Evolutionary conservation across 2,329 filamentous ascomycete genomes (phyloP), one percentile per base, ranked within the genome.

Genomic region (Aspergillus tanneri): DNA sequence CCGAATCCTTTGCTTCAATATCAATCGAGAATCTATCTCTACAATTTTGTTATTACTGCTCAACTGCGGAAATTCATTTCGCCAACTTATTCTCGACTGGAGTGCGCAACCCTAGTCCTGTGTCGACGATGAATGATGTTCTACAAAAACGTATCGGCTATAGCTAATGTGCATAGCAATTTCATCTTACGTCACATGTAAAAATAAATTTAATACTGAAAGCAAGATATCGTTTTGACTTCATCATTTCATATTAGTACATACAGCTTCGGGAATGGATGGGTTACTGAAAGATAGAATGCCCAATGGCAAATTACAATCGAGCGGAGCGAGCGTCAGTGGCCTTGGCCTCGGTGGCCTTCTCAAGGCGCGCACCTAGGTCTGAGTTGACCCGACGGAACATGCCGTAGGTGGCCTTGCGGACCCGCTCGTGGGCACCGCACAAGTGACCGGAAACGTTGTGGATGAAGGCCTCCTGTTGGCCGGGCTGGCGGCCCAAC

Each of bases 381-480:
- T 74, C 73, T 8, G 67, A 52, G 55, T 83, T 76, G n/a, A 85
- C 79, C 36, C 72, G 74, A 32, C 64, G 62, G 65, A 84, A 86
- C 80, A 84, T 83, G 43, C 72, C 78, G 59, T 84, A 85, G 12
- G 81, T 82, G 34, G 77, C 73, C 57, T 77, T 72, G 28, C 83
- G 75, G 28, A 82, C 79, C 54, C 77, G 77, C 49, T 73, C 70
- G 55, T 77, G 71, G 2, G 81, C 82, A 42, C 68, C 76, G 36
- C 68, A 70, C 53, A 86, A 66, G 57, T 85, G 81, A 3, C 71
- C 79, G 2, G 81, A 68, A 14, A 86, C 73, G 54, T 85, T 86
- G 47, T 72, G 63, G 30, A 86, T 68, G 49, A 84, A 82, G 62
- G 82, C 81, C 2, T 81, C 76, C 65, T 85, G 82, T 62, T 85